These are phyloP conservation scores for Metschnikowia lunata DNA, from an alignment of 805 yeast genomes.

Conservation along the genomic window DNA sequence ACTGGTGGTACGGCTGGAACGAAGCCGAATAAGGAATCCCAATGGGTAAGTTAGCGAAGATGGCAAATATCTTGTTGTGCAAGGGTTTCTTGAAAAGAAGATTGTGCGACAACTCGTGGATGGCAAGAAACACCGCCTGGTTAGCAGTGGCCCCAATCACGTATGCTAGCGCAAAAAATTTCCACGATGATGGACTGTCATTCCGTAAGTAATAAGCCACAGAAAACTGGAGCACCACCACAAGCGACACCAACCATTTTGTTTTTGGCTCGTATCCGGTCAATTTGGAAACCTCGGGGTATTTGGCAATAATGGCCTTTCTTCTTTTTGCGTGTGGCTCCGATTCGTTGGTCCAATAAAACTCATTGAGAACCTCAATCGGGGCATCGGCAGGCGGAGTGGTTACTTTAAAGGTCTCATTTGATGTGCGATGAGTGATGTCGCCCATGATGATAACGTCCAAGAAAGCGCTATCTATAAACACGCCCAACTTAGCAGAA, in stretches of 20 bases:
- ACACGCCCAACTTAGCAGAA: no score
- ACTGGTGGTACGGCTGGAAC: slow-evolving; percentile 83
- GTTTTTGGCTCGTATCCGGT: slow-evolving; percentile 86
- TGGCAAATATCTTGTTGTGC: slow-evolving; percentile 71
- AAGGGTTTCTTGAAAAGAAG: slow-evolving; percentile 75
- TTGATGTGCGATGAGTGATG: slow-evolving; percentile 17
- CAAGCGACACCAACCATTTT: slow-evolving; percentile 64
- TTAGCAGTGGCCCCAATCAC: slow-evolving; percentile 80
- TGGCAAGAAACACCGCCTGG: slow-evolving; percentile 80
- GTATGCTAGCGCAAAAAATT: slow-evolving; percentile 63
- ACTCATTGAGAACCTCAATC: slow-evolving; percentile 50
- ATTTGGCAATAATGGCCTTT: slow-evolving; percentile 62
- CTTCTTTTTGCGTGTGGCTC: slow-evolving; percentile 81
- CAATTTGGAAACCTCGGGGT: slow-evolving; percentile 76
- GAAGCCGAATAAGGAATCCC: slow-evolving; percentile 90
- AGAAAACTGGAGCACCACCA: slow-evolving; percentile 63
- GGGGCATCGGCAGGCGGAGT: slow-evolving; percentile 41
- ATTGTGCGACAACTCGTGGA: slow-evolving; percentile 86
- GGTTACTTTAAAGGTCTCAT: slow-evolving; percentile 17
- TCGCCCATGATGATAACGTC: slow-evolving; percentile 10
- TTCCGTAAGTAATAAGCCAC: slow-evolving; percentile 60
- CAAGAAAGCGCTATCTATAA: no score
- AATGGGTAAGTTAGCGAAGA: slow-evolving; percentile 76
- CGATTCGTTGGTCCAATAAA: slow-evolving; percentile 76
- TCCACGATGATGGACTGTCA: slow-evolving; percentile 47